Base-by-base conservation (phyloP, 2,329 filamentous ascomycete species). In the Macrophomina pseudophaseolina region DNA sequence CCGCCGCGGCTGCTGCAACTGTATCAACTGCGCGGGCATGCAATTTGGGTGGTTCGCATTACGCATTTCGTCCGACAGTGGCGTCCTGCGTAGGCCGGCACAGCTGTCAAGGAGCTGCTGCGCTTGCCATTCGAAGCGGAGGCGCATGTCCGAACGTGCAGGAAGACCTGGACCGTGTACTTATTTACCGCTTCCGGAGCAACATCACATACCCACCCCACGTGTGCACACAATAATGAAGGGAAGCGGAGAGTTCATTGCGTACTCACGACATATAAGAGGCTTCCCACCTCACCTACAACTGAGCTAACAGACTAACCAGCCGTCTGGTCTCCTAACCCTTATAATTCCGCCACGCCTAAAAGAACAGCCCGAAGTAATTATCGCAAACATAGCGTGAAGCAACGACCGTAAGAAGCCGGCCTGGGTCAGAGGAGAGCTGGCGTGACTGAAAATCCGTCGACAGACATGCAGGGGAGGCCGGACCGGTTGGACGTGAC, bases 311-410 rank as follows among this genome's bases (percentile, higher is more conserved):
- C 58, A 48, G 42, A 51, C 58, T 30, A 49, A 49, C 16, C 58
- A 62, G 58, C n/a, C 58, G 58, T 62, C 58, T 62, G 58, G 44
- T 62, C 58, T 38, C 44, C 44, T 23, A 49, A 30, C 44, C 58
- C 40, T 60, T 49, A 44, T 32, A 62, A 48, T 62, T 40, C 44
- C 58, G 44, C 58, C 42, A 62, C 44, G 44, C 58, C 58, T 23
- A 51, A 62, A 62, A 42, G 58, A 62, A 62, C 12, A 62, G 46
- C 58, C 44, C 58, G 44, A 49, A 62, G 30, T 62, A 62, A 62
- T 40, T 38, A 62, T 62, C 58, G 58, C 58, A 49, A 51, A 62
- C 44, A 62, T 42, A 62, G 58, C 44, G 58, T 62, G 58, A 44
- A 62, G 44, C 58, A 62, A 49, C 44, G 58, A 62, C 44, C 30